Evolutionary conservation across 306 rosid species (phyloP).

Genomic region (Cicer chorassanicum): DNA sequence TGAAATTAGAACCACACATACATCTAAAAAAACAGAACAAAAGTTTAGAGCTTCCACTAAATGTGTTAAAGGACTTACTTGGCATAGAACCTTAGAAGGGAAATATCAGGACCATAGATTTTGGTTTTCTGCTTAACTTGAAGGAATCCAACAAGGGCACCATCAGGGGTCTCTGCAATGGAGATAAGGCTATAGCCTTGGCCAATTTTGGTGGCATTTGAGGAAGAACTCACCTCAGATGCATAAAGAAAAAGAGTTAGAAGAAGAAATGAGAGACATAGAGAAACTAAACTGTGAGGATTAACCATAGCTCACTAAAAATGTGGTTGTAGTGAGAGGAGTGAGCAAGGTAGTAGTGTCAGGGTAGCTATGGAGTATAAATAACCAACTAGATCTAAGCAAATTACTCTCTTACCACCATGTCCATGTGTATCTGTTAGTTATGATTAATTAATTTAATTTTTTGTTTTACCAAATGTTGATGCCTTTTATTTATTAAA

Average conservation of each 20-base stretch:
- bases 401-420: slow-evolving; percentile 34
- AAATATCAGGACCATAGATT: slow-evolving; percentile 80
- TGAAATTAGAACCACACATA: background rate
- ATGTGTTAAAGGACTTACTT: slow-evolving; percentile 56
- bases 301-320: slow-evolving; percentile 45
- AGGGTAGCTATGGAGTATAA: slow-evolving; percentile 34
- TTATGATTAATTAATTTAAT: no score
- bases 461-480: no score
- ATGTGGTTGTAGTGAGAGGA: background rate
- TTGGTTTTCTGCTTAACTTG: slow-evolving; percentile 60
- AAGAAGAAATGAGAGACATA: slow-evolving; percentile 43
- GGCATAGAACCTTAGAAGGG: slow-evolving; percentile 71
- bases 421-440: background rate
- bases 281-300: slow-evolving; percentile 10
- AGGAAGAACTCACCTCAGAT: slow-evolving; percentile 40
- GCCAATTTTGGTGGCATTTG: slow-evolving; percentile 63
- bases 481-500: no score
- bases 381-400: slow-evolving; percentile 28
- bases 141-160: slow-evolving; percentile 74
- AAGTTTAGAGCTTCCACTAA: no score
- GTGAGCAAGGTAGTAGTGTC: slow-evolving; percentile 11
- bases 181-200: slow-evolving; percentile 84
- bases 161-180: slow-evolving; percentile 66
- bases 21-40: no score
- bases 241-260: slow-evolving; percentile 41